Evolutionary conservation across 139 green algal genomes (phyloP), one percentile per base, ranked within the genome.

Genomic region (Axilococcus clingmanii): DNA sequence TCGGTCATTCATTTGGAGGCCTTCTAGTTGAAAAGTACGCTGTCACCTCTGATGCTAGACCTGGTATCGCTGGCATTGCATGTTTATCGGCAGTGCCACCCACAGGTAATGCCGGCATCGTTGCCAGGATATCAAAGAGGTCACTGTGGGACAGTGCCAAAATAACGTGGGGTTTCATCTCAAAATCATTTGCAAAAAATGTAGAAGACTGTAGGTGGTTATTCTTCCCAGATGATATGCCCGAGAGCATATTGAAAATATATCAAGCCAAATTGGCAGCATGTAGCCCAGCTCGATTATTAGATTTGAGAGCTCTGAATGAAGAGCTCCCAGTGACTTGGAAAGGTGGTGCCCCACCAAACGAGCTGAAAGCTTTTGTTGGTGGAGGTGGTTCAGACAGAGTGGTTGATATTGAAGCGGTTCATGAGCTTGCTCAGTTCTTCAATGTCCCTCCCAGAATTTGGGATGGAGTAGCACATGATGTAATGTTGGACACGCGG

Each of bases 401-500:
- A 2, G 58, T 88, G 7, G 68, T 89, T 35, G 80, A 89, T 45
- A 40, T 57, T 33, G 33, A 45, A 14, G 70, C 68, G 20, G 48
- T 80, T 16, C 14, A 71, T 42, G 79, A 80, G 63, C 48, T 40
- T 25, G 76, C 61, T 40, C 48, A 30, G 1, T 74, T 69, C 49
- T 88, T 75, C 51, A 49, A 59, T 17, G 66, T 65, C 6, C 12
- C 44, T 15, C 62, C 71, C 0, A 40, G 79, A 5, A 46, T 88
- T n/a, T 57, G 89, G 36, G 28, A 46, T 3, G 29, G 54, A 16
- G 65, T 81, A 40, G 84, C 80, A 7, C 87, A 95, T 47, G 87
- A 95, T 61, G 52, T 79, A 23, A 95, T 95, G 87, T 70, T 95
- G 49, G 84, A 94, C 59, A 74, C 69, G 1, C 25, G 62, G 15